These are phyloP conservation scores for Cinchona pubescens DNA, from an alignment of 257 asterid species.

Conservation along the genomic window DNA sequence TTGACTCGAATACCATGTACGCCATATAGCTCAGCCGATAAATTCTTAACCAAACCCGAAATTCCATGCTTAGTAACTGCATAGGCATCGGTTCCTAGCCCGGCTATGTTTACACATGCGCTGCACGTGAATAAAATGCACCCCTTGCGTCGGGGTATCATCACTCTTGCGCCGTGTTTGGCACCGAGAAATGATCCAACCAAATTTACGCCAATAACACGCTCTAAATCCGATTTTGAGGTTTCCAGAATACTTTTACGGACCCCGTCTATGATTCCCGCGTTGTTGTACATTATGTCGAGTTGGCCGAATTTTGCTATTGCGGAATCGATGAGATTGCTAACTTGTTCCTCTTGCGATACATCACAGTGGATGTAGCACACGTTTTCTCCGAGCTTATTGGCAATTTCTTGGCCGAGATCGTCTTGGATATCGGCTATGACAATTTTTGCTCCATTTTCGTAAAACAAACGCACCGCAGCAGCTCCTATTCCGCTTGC, in stretches of 20 bases:
- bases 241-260: conserved; percentile 19
- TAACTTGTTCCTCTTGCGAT: conserved; percentile 33
- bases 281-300: conserved; percentile 55
- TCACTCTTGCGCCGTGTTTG: conserved; percentile 55
- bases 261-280: conserved; percentile 27
- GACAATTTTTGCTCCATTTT: conserved; percentile 49
- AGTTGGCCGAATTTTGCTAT: conserved; percentile 38
- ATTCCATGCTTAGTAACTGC: conserved; percentile 39
- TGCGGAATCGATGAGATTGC: conserved; percentile 27
- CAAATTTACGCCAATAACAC: conserved; percentile 29
- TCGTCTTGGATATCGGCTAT: conserved; percentile 53
- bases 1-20: conserved; percentile 47
- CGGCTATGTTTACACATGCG: conserved; percentile 33
- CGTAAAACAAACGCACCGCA: conserved; percentile 29
- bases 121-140: conserved; percentile 52
- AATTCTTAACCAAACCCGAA: conserved; percentile 35
- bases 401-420: conserved; percentile 29
- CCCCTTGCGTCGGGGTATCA: conserved; percentile 38
- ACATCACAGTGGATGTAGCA: conserved; percentile 51
- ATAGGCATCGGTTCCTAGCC: conserved; percentile 31
- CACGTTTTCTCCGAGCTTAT: conserved; percentile 19
- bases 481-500: conserved; percentile 55
- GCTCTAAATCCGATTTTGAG: conserved; percentile 22
- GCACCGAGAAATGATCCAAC: conserved; percentile 41
- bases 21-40: conserved; percentile 49